Percentiles rank a stretch among this genome's conserved stretches.
These are phyloP conservation scores for Sarocladium oryzae DNA, from an alignment of 2,329 filamentous ascomycete species.

Conservation along the genomic window DNA sequence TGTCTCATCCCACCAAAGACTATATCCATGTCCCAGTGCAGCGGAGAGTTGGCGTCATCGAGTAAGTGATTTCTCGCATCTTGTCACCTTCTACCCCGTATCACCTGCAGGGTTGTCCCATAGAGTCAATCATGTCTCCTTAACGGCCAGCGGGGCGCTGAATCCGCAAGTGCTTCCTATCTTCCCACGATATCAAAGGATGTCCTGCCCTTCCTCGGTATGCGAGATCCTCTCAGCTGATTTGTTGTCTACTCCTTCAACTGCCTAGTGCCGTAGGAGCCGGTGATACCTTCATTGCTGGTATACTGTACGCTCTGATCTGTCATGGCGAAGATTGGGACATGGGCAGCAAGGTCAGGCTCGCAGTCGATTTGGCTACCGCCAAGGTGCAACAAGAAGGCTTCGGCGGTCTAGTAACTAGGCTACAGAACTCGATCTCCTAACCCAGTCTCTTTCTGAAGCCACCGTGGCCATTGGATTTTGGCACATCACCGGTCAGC, in stretches of 20 bases:
- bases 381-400: constrained; percentile 62
- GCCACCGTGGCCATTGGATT: neutral
- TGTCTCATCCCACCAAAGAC: constrained; percentile 23
- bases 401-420: constrained; percentile 42
- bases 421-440: neutral
- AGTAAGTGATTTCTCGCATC: constrained; percentile 46
- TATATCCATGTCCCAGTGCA: constrained; percentile 34
- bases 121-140: no score
- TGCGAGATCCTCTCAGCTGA: neutral
- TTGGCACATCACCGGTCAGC: no score
- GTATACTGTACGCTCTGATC: constrained; percentile 57
- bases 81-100: no score
- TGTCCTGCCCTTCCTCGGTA: neutral
- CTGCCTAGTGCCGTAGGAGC: constrained; percentile 58
- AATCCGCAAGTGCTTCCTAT: no score
- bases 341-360: constrained; percentile 41
- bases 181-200: neutral
- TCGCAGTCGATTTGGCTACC: constrained; percentile 61
- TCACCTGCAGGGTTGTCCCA: no score
- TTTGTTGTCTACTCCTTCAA: neutral
- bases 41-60: constrained; percentile 39
- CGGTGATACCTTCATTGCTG: constrained; percentile 70
- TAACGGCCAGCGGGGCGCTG: no score
- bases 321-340: constrained; percentile 44
- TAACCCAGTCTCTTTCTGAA: neutral